phyloP scores from a whole-genome alignment of 2,329 filamentous ascomycete species.

The Cercospora zeina region DNA sequence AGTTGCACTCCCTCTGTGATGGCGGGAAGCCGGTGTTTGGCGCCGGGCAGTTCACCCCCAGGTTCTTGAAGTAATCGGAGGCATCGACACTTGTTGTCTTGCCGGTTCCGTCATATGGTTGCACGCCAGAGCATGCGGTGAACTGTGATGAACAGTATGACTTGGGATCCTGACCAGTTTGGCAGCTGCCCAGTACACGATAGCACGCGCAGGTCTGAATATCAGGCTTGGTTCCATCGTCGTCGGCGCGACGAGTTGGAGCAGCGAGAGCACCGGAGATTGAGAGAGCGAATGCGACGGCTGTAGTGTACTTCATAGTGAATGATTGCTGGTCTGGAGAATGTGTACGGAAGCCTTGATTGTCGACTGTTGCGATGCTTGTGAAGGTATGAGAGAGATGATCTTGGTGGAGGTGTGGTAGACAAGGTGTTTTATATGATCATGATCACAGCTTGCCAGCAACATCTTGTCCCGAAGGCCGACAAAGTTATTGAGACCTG shows the following conservation, averaged over 20 bases:
- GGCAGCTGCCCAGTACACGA: background rate
- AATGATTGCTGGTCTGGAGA: background rate
- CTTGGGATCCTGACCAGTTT: background rate
- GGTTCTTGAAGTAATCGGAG: background rate
- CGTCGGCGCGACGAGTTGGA: conserved; percentile 11
- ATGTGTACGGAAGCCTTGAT: background rate
- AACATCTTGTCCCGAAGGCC: background rate
- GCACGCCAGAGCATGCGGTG: background rate
- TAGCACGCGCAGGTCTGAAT: background rate
- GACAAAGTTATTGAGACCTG: background rate
- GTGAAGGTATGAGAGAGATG: background rate
- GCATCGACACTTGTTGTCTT: background rate
- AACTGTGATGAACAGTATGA: background rate
- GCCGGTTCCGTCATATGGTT: background rate
- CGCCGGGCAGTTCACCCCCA: background rate
- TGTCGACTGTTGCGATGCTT: background rate
- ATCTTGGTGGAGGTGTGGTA: background rate
- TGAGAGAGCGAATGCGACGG: conserved; percentile 23
- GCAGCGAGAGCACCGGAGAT: conserved; percentile 20
- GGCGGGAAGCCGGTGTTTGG: no score
- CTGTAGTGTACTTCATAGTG: conserved; percentile 25
- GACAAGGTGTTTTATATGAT: background rate
- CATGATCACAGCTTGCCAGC: background rate
- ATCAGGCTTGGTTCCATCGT: conserved; percentile 7
- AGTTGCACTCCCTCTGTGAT: background rate